These are phyloP conservation scores for Xylariaceae sp. DNA, from an alignment of 2,329 filamentous ascomycete genomes.

Conservation along the genomic window DNA sequence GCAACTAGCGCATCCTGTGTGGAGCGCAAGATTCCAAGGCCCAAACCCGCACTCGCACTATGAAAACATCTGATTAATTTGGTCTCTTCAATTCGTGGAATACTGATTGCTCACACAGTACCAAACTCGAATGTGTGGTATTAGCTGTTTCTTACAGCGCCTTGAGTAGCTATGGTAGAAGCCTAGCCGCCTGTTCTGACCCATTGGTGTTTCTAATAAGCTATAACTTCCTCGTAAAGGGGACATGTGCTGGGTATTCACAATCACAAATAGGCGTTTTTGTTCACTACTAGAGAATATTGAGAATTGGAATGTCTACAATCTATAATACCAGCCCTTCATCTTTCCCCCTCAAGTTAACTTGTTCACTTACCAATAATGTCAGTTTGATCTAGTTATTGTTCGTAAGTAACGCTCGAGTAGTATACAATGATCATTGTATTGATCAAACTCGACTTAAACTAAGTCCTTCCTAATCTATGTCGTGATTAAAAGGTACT, in stretches of 20 bases:
- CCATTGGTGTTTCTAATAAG: neutral
- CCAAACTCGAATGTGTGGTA: neutral
- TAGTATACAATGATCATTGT: neutral
- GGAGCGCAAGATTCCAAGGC: neutral
- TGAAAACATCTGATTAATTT: slow-evolving; percentile 6
- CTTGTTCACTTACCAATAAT: slow-evolving; percentile 13
- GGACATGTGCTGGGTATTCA: slow-evolving; percentile 3
- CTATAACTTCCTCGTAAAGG: neutral
- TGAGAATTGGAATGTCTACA: slow-evolving; percentile 16
- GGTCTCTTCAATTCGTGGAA: neutral
- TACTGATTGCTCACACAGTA: slow-evolving; percentile 17
- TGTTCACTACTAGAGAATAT: neutral
- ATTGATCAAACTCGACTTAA: slow-evolving; percentile 9
- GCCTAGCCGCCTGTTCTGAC: slow-evolving; percentile 7
- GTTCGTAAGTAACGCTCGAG: neutral
- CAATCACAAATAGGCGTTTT: slow-evolving; percentile 5
- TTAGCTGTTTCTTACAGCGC: neutral
- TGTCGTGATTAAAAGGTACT: slow-evolving; percentile 22
- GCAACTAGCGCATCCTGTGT: slow-evolving; percentile 1
- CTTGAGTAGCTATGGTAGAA: neutral
- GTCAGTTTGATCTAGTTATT: neutral
- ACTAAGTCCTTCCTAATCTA: slow-evolving; percentile 13
- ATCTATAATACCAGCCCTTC: slow-evolving; percentile 14
- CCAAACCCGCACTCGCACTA: slow-evolving; percentile 10
- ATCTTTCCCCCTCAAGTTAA: neutral